A percentile compares a stretch with the other conserved stretches of the same genome.
Evolutionary conservation across 192 early-diverging fungal species (phyloP).

Genomic region (Coemansia sp.): DNA sequence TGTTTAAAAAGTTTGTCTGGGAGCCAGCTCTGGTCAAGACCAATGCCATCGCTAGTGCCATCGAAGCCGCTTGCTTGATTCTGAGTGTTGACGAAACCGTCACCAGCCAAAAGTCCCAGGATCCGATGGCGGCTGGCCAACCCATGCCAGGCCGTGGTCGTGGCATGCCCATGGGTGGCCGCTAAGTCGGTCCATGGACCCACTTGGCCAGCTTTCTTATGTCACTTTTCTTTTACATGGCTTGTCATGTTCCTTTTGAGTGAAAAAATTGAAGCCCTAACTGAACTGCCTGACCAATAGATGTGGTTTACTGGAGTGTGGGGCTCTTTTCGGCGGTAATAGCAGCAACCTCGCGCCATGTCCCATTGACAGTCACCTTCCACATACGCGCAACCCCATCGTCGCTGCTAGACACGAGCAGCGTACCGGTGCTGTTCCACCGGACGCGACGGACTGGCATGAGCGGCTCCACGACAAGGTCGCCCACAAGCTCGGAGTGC

Average conservation of each 20-base stretch:
- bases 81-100: conserved; percentile 97
- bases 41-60: conserved; percentile 90
- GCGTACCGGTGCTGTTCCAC: conserved; percentile 52
- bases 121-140: conserved; percentile 56
- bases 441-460: conserved; percentile 45
- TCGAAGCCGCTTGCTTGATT: conserved; percentile 95
- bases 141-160: conserved; percentile 63
- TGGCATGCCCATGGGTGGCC: conserved; percentile 46
- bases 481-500: conserved; percentile 41
- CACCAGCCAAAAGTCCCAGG: conserved; percentile 85
- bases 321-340: conserved; percentile 40
- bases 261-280: background rate
- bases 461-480: conserved; percentile 27
- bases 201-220: background rate
- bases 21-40: conserved; percentile 98
- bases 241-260: background rate
- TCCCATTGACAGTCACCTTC: conserved; percentile 44
- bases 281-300: background rate
- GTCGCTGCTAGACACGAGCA: conserved; percentile 47
- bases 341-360: conserved; percentile 41
- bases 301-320: background rate
- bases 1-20: conserved; percentile 95
- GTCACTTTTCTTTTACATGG: background rate
- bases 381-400: conserved; percentile 50
- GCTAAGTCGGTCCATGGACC: background rate